phyloP scores from a whole-genome alignment of 1,284 basidiomycete species.

The Omphalotus olearius region DNA sequence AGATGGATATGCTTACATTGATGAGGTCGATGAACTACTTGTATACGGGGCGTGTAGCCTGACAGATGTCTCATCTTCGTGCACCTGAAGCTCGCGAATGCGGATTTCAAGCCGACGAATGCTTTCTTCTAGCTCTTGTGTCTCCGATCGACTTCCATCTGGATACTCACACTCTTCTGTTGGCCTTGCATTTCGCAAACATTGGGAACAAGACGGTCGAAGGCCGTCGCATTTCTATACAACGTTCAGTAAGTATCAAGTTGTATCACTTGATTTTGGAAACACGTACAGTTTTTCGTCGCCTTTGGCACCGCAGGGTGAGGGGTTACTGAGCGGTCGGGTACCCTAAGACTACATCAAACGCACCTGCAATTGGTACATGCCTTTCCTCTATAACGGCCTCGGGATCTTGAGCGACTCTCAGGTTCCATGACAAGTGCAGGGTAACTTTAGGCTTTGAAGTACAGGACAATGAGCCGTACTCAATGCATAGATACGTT shows the following conservation, averaged over 20 bases:
- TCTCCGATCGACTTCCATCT: conserved; percentile 1
- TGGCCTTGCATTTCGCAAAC: neutral
- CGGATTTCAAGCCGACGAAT: conserved; percentile 4
- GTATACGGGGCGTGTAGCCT: conserved; percentile 8
- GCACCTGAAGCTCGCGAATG: conserved; percentile 7
- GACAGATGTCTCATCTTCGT: neutral
- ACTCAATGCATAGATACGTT: too few relatives aligned
- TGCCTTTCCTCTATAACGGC: neutral
- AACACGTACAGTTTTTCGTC: too few relatives aligned
- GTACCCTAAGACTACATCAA: too few relatives aligned
- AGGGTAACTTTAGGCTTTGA: too few relatives aligned
- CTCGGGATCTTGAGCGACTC: too few relatives aligned
- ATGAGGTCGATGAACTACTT: neutral
- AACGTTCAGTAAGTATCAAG: too few relatives aligned
- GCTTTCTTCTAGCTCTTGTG: conserved; percentile 6
- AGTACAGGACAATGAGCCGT: too few relatives aligned
- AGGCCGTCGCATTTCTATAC: conserved; percentile 11
- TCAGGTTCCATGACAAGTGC: too few relatives aligned
- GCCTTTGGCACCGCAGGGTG: too few relatives aligned
- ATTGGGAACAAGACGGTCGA: conserved; percentile 7
- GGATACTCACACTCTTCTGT: conserved; percentile 9
- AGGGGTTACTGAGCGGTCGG: too few relatives aligned
- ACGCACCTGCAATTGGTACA: neutral
- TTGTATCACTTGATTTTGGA: too few relatives aligned
- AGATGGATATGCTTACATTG: neutral